A percentile compares a stretch with the other conserved stretches of the same genome.
phyloP scores from a whole-genome alignment of 257 asterid species.

The Petunia axillaris region DNA sequence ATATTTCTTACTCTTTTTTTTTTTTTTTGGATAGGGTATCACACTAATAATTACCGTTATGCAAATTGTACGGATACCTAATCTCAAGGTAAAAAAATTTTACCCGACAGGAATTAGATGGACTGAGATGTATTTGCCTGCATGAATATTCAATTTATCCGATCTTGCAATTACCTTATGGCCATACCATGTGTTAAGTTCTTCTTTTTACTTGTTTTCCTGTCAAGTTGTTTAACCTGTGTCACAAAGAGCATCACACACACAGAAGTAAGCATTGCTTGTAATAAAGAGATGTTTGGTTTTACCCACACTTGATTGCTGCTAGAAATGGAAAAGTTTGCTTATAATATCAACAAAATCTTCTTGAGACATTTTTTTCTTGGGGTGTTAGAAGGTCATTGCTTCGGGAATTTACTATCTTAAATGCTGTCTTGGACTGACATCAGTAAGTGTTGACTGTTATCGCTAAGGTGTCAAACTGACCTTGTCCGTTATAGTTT shows the following conservation, averaged over 20 bases:
- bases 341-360: neutral
- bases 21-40: slow-evolving; percentile 66
- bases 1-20: slow-evolving; percentile 22
- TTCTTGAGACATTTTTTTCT: neutral
- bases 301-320: neutral
- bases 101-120: slow-evolving; percentile 21
- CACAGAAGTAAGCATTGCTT: neutral
- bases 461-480: neutral
- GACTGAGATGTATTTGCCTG: slow-evolving; percentile 5
- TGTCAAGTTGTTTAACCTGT: neutral
- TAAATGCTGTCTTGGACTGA: neutral
- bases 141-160: slow-evolving; percentile 8
- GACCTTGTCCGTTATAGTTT: neutral
- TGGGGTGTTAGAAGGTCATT: neutral
- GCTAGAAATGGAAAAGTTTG: slow-evolving; percentile 4
- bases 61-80: slow-evolving; percentile 90
- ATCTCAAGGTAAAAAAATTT: slow-evolving; percentile 77
- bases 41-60: slow-evolving; percentile 84
- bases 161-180: slow-evolving; percentile 21
- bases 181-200: slow-evolving; percentile 20
- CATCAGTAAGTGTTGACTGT: neutral
- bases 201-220: neutral
- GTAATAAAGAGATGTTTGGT: neutral
- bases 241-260: neutral
- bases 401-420: neutral